Evolutionary conservation across 2,329 filamentous ascomycete genomes (phyloP).

Genomic region (Hirsutella rhossiliensis): DNA sequence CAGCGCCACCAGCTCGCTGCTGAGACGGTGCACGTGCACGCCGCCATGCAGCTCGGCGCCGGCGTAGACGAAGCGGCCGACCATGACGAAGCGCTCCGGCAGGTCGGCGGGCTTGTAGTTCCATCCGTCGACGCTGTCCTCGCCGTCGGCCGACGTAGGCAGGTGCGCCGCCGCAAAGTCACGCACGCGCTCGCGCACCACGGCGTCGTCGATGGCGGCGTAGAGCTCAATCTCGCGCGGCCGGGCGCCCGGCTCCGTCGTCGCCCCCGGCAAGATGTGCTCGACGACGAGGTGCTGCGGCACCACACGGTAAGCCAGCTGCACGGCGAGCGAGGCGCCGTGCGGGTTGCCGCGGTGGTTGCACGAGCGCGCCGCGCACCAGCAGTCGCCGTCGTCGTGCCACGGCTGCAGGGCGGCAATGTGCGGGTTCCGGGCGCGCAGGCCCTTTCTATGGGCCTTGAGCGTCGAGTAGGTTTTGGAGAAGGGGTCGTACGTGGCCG

Average conservation of each 20-base stretch:
- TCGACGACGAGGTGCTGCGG: constrained; percentile 62
- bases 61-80: constrained; percentile 44
- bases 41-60: constrained; percentile 28
- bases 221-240: constrained; percentile 62
- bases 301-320: constrained; percentile 44
- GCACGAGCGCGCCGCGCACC: constrained; percentile 51
- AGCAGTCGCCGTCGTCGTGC: constrained; percentile 76
- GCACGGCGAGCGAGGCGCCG: constrained; percentile 53
- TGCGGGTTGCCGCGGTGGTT: constrained; percentile 30
- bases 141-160: constrained; percentile 10
- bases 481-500: constrained; percentile 36
- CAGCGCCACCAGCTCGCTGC: constrained; percentile 34
- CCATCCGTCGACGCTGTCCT: constrained; percentile 14
- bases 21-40: constrained; percentile 41
- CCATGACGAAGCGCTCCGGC: constrained; percentile 37
- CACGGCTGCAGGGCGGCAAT: constrained; percentile 52
- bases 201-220: constrained; percentile 40
- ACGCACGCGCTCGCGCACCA: constrained; percentile 24
- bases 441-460: constrained; percentile 7
- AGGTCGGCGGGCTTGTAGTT: constrained; percentile 16
- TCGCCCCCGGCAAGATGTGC: constrained; percentile 52
- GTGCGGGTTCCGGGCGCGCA: constrained; percentile 20
- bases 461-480: constrained; percentile 5
- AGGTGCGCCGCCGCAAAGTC: constrained; percentile 32
- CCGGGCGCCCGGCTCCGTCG: constrained; percentile 47